These are phyloP conservation scores for Arctostaphylos glauca DNA, from an alignment of 148 eudicot species.

Conservation along the genomic window DNA sequence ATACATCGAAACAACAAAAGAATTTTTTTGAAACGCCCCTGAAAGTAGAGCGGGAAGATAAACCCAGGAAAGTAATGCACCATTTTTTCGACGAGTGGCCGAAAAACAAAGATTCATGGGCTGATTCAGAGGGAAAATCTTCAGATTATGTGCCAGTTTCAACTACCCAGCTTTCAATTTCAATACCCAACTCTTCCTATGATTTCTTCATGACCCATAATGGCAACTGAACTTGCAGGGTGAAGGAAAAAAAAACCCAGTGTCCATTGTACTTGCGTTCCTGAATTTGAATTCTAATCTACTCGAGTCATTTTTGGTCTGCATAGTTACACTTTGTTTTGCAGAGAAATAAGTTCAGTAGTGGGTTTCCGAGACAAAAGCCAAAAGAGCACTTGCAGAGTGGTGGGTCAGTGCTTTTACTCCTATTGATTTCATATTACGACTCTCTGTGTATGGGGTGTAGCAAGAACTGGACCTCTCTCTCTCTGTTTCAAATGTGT, in stretches of 20 bases:
- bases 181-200: conserved; percentile 36
- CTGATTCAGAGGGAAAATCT: conserved; percentile 24
- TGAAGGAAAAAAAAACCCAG: not conserved
- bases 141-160: conserved; percentile 18
- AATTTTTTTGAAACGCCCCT: conserved; percentile 10
- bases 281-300: not conserved
- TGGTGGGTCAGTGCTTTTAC: conserved; percentile 33
- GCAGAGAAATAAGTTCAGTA: conserved; percentile 44
- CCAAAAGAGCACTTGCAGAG: conserved; percentile 28
- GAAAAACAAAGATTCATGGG: conserved; percentile 36
- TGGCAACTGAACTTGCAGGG: conserved; percentile 20
- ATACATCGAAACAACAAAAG: conserved; percentile 16
- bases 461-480: not conserved
- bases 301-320: not conserved
- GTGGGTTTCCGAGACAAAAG: conserved; percentile 43
- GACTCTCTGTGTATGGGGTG: not conserved
- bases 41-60: conserved; percentile 21
- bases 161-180: conserved; percentile 47
- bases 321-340: conserved; percentile 17
- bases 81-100: conserved; percentile 54
- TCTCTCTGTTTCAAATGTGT: not conserved
- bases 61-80: conserved; percentile 52
- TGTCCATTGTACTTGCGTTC: not conserved
- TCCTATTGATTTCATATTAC: not conserved
- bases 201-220: conserved; percentile 43